These are phyloP conservation scores for Saprolegnia parasitica DNA, from an alignment of 352 stramenopile genomes.

Conservation along the genomic window DNA sequence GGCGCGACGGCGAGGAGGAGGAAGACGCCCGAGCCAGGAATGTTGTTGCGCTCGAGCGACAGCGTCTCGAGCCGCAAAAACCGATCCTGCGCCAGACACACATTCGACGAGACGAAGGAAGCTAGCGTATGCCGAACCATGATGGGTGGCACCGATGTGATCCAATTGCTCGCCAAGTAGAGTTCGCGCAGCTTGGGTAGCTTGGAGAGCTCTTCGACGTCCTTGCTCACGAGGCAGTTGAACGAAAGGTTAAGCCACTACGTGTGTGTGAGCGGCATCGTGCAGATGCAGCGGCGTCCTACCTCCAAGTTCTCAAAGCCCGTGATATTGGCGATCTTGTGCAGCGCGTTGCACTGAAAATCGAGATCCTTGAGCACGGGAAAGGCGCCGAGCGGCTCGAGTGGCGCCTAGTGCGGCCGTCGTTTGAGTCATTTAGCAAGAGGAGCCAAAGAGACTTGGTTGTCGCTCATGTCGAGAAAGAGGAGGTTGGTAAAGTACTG, in stretches of 20 bases:
- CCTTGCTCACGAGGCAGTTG: constrained; percentile 58
- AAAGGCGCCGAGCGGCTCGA: constrained; percentile 63
- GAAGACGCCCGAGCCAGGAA: constrained; percentile 62
- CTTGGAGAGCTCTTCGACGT: constrained; percentile 65
- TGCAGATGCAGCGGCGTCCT: not conserved
- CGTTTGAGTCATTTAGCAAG: too few relatives aligned
- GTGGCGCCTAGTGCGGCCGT: constrained; percentile 35
- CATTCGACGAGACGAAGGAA: not conserved
- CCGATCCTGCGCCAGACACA: constrained; percentile 25
- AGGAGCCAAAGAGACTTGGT: constrained; percentile 45
- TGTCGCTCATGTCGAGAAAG: constrained; percentile 78
- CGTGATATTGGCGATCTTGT: constrained; percentile 42
- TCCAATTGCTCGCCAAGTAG: constrained; percentile 68
- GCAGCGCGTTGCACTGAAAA: constrained; percentile 74
- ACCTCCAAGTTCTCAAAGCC: constrained; percentile 67
- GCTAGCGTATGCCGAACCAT: constrained; percentile 39
- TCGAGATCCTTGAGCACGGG: constrained; percentile 63
- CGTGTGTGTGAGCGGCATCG: not conserved
- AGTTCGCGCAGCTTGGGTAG: constrained; percentile 72
- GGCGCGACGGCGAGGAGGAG: constrained; percentile 60
- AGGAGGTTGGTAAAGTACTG: constrained; percentile 73
- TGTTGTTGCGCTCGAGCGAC: constrained; percentile 73
- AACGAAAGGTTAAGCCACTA: constrained; percentile 62
- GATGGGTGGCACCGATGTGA: constrained; percentile 58
- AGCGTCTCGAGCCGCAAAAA: constrained; percentile 72